Conservation (phyloP, 371 early-diverging fungal genomes). For the Rhizomucor miehei region DNA sequence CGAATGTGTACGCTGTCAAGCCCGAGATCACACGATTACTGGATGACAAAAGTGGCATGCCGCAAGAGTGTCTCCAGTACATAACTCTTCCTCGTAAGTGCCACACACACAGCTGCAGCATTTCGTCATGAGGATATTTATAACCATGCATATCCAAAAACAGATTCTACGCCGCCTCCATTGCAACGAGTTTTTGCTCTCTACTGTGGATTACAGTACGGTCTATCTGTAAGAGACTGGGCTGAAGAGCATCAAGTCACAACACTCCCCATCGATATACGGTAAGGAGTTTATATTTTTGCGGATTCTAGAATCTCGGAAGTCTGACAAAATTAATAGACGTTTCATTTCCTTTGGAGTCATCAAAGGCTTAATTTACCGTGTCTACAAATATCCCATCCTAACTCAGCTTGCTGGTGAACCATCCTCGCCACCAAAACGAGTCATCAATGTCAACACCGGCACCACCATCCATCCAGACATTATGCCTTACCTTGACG, state of each 20-base stretch:
- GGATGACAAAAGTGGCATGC: constrained; percentile 54
- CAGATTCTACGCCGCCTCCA: constrained; percentile 48
- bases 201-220: constrained; percentile 73
- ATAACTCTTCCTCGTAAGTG: constrained; percentile 57
- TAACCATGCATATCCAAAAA: constrained; percentile 3
- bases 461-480: constrained; percentile 37
- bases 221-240: constrained; percentile 73
- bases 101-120: neutral
- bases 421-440: constrained; percentile 8
- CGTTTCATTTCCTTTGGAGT: constrained; percentile 83
- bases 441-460: constrained; percentile 33
- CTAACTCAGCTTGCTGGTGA: constrained; percentile 20
- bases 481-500: constrained; percentile 57
- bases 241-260: constrained; percentile 67
- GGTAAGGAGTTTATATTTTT: constrained; percentile 45
- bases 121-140: neutral
- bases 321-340: constrained; percentile 30
- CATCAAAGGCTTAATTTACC: constrained; percentile 73
- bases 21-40: constrained; percentile 61
- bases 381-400: constrained; percentile 84
- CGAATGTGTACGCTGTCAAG: constrained; percentile 77
- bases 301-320: neutral
- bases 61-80: constrained; percentile 67
- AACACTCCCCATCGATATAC: constrained; percentile 66
- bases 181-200: constrained; percentile 69